These are phyloP conservation scores for Fusarium napiforme DNA, from an alignment of 2,329 filamentous ascomycete genomes.

Conservation along the genomic window DNA sequence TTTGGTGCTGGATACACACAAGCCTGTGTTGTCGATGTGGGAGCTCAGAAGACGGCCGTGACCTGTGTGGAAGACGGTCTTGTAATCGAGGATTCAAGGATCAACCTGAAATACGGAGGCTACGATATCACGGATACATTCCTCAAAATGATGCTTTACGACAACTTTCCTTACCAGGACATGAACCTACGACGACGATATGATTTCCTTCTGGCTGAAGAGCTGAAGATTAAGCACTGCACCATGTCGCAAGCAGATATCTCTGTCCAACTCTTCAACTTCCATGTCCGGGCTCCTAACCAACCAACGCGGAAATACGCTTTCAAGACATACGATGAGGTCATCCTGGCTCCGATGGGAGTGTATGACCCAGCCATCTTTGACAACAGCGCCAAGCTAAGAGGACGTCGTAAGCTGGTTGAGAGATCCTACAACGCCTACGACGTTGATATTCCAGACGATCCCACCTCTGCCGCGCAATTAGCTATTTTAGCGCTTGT, in stretches of 20 bases:
- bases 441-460: conserved; percentile 86
- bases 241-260: conserved; percentile 92
- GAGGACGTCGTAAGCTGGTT: conserved; percentile 81
- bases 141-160: conserved; percentile 96
- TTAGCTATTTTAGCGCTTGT: conserved; percentile 70
- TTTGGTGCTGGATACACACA: conserved; percentile 96
- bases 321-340: conserved; percentile 97
- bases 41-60: conserved; percentile 96
- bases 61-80: conserved; percentile 97
- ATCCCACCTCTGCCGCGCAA: conserved; percentile 88
- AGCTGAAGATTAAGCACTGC: conserved; percentile 92
- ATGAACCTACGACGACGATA: conserved; percentile 92
- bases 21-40: conserved; percentile 94
- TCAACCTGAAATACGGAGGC: conserved; percentile 95
- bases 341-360: conserved; percentile 94
- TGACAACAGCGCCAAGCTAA: conserved; percentile 82
- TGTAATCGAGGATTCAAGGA: conserved; percentile 90
- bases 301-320: conserved; percentile 92
- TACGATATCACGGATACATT: conserved; percentile 94
- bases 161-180: conserved; percentile 94
- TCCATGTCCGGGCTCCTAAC: conserved; percentile 88
- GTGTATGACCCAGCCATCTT: conserved; percentile 91
- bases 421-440: conserved; percentile 93
- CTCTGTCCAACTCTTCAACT: conserved; percentile 87
- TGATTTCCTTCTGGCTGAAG: conserved; percentile 92